A percentile compares a stretch with the other conserved stretches of the same genome.
Evolutionary conservation across 2,329 filamentous ascomycete genomes (phyloP).

Genomic region (Aureobasidium sp.): DNA sequence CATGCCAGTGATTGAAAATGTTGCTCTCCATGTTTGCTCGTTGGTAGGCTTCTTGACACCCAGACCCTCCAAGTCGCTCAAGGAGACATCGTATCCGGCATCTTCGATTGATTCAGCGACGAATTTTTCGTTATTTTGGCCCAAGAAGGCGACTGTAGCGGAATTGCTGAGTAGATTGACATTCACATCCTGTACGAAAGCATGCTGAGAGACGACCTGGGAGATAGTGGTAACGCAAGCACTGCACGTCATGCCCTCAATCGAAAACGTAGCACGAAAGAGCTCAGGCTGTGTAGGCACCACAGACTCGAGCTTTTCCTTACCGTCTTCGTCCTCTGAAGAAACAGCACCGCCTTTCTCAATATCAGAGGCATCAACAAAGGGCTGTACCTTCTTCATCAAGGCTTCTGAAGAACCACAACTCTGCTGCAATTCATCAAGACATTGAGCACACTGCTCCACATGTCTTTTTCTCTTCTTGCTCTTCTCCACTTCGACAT

Average conservation of each 20-base stretch:
- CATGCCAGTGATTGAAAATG: conserved; percentile 47
- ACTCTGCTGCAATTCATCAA: not conserved
- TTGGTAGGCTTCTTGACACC: not conserved
- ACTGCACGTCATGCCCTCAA: conserved; percentile 52
- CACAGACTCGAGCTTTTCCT: not conserved
- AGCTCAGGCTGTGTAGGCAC: not conserved
- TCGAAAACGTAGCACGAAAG: conserved; percentile 35
- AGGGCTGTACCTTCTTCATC: not conserved
- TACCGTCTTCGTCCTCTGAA: not conserved
- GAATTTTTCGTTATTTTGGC: conserved; percentile 37
- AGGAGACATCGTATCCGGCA: conserved; percentile 19
- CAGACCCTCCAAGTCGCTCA: conserved; percentile 15
- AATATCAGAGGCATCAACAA: not conserved
- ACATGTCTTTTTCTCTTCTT: conserved; percentile 12
- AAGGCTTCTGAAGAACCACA: not conserved
- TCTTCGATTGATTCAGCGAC: conserved; percentile 33
- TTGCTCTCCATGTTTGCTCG: conserved; percentile 26
- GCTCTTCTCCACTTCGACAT: not conserved
- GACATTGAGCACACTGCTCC: conserved; percentile 13
- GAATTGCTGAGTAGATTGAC: conserved; percentile 45
- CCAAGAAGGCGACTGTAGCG: conserved; percentile 36
- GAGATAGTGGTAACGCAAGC: conserved; percentile 45
- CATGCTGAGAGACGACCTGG: conserved; percentile 35
- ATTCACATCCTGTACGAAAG: conserved; percentile 39
- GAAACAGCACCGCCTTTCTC: not conserved